Percentiles rank a stretch among this genome's conserved stretches.
phyloP scores from a whole-genome alignment of 768 basidiomycete genomes.

The Calocera cornea region DNA sequence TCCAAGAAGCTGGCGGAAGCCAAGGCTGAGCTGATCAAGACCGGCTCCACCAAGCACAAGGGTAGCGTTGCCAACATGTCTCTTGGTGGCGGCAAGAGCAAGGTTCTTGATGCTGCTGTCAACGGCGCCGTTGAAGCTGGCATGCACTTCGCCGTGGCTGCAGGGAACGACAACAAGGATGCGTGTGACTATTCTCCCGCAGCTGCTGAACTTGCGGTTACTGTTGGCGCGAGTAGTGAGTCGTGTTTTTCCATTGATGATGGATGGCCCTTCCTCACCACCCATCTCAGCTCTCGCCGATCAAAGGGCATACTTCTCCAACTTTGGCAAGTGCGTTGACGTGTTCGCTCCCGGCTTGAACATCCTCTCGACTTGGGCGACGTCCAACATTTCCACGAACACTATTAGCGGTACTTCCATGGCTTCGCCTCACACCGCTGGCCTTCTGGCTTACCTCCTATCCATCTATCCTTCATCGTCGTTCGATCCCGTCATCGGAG shows the following conservation, averaged over 20 bases:
- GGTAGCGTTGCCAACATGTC: slow-evolving; percentile 97
- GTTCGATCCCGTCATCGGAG: slow-evolving; percentile 37
- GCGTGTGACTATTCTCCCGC: slow-evolving; percentile 93
- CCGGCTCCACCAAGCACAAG: slow-evolving; percentile 73
- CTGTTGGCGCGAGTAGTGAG: slow-evolving; percentile 57
- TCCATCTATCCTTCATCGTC: slow-evolving; percentile 63
- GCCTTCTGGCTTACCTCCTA: slow-evolving; percentile 81
- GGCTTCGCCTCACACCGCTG: slow-evolving; percentile 88
- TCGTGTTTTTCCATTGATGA: slow-evolving; percentile 26
- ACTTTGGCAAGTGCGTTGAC: slow-evolving; percentile 81
- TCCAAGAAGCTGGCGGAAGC: slow-evolving; percentile 45
- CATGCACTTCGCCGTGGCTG: slow-evolving; percentile 93
- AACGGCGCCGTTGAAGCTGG: slow-evolving; percentile 71
- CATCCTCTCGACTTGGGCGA: slow-evolving; percentile 79
- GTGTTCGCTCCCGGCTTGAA: slow-evolving; percentile 83
- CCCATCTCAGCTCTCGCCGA: slow-evolving; percentile 51
- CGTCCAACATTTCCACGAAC: slow-evolving; percentile 42
- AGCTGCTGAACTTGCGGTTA: slow-evolving; percentile 73
- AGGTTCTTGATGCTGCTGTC: slow-evolving; percentile 69
- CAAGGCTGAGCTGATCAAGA: slow-evolving; percentile 47
- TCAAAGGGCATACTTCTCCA: slow-evolving; percentile 83
- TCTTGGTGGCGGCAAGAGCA: slow-evolving; percentile 88
- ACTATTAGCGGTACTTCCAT: slow-evolving; percentile 86
- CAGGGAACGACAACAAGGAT: slow-evolving; percentile 82
- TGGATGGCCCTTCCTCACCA: slow-evolving; percentile 27